These are phyloP conservation scores for Nakazawaea pomicola DNA, from an alignment of 805 yeast species.

Conservation along the genomic window DNA sequence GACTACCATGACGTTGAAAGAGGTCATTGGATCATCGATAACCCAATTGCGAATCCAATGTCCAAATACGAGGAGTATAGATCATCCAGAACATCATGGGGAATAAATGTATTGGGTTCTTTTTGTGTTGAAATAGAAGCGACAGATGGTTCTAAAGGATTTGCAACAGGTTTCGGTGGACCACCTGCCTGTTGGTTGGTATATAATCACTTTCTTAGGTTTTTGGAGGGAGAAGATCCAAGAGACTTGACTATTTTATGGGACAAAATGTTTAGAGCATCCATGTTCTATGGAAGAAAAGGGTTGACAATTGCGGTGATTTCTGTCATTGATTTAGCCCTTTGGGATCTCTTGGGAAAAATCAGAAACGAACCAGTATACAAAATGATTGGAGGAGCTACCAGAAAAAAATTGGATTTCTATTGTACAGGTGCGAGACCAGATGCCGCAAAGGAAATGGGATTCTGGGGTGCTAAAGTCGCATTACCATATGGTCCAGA, in stretches of 20 bases:
- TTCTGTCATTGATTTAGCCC: conserved; percentile 41
- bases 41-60: conserved; percentile 44
- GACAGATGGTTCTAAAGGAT: conserved; percentile 43
- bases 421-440: conserved; percentile 48
- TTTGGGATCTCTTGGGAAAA: conserved; percentile 47
- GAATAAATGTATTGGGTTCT: conserved; percentile 45
- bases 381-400: conserved; percentile 47
- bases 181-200: conserved; percentile 45
- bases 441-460: conserved; percentile 42
- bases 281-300: conserved; percentile 48
- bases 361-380: conserved; percentile 47
- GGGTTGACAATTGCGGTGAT: conserved; percentile 44
- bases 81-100: conserved; percentile 42
- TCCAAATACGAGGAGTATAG: conserved; percentile 41
- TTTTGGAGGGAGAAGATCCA: conserved; percentile 42
- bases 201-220: conserved; percentile 40
- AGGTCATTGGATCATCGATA: conserved; percentile 48
- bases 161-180: conserved; percentile 51
- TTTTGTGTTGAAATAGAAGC: conserved; percentile 45
- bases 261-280: conserved; percentile 45
- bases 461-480: conserved; percentile 51
- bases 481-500: conserved; percentile 47
- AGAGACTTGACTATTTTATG: conserved; percentile 39
- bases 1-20: conserved; percentile 44
- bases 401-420: conserved; percentile 38